Percentiles rank a stretch among this genome's conserved stretches.
Conservation (phyloP, 768 basidiomycete species). For the Rhodotorula babjevae region DNA sequence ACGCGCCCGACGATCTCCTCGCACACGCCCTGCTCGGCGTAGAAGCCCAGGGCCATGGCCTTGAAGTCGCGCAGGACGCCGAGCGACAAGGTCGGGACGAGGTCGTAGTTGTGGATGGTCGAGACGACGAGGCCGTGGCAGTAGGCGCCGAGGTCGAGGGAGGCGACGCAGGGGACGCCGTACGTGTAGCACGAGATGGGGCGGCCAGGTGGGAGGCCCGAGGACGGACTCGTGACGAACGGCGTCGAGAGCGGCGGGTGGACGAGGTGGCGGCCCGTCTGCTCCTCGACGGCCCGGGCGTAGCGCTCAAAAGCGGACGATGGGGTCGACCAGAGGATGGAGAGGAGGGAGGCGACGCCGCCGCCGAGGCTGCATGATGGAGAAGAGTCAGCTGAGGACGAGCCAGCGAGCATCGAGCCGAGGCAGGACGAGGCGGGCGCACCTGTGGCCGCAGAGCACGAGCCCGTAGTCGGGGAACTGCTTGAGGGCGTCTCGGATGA, state of each 20-base stretch:
- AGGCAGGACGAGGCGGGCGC: not conserved
- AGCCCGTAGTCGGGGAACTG: slow-evolving; percentile 47
- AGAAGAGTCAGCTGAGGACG: not conserved
- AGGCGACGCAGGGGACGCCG: slow-evolving; percentile 48
- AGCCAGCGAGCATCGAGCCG: fast-evolving
- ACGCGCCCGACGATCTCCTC: slow-evolving; percentile 49
- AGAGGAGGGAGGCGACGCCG: slow-evolving; percentile 47
- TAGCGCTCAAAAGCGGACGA: slow-evolving; percentile 15
- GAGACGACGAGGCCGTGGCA: slow-evolving; percentile 47
- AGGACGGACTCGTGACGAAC: slow-evolving; percentile 47
- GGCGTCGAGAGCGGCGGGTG: slow-evolving; percentile 43
- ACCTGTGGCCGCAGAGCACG: slow-evolving; percentile 47
- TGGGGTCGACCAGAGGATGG: slow-evolving; percentile 45
- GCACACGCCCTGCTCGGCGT: slow-evolving; percentile 46
- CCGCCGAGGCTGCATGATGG: slow-evolving; percentile 44
- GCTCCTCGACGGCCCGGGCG: not conserved
- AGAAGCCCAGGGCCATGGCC: slow-evolving; percentile 47
- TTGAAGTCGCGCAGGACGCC: slow-evolving; percentile 47
- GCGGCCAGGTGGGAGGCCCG: slow-evolving; percentile 47
- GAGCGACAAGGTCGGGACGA: slow-evolving; percentile 45
- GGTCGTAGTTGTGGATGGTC: slow-evolving; percentile 46
- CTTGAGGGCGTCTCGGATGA: slow-evolving; percentile 44
- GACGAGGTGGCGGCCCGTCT: not conserved
- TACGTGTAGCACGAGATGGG: slow-evolving; percentile 49
- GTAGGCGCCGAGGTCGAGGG: slow-evolving; percentile 46